phyloP scores from a whole-genome alignment of 768 basidiomycete genomes.

The Lenzites betulinus region DNA sequence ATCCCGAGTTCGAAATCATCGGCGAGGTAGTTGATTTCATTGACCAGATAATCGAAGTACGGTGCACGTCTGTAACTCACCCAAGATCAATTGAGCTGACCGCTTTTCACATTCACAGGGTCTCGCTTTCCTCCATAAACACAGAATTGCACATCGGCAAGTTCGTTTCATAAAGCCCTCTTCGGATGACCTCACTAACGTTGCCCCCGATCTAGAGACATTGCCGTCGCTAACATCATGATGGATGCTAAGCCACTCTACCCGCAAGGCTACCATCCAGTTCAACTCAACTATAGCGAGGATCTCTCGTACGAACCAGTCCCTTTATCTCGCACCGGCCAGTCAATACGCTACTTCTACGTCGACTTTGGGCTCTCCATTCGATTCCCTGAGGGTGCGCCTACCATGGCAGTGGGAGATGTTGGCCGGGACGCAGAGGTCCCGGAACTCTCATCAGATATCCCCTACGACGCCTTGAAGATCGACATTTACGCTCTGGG shows the following conservation, averaged over 20 bases:
- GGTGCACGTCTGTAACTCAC: neutral
- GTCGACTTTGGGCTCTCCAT: conserved; percentile 27
- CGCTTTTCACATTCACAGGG: conserved; percentile 12
- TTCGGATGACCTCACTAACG: neutral
- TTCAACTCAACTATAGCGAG: conserved; percentile 32
- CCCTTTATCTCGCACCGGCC: conserved; percentile 35
- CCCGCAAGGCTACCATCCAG: conserved; percentile 24
- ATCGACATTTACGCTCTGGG: conserved; percentile 27
- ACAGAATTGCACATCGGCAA: conserved; percentile 26
- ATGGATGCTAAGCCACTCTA: conserved; percentile 24
- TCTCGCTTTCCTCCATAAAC: conserved; percentile 25
- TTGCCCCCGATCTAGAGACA: conserved; percentile 18
- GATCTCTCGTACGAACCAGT: conserved; percentile 34
- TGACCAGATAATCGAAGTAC: conserved; percentile 22
- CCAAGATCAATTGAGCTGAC: neutral
- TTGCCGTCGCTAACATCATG: conserved; percentile 26
- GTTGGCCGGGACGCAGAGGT: conserved; percentile 24
- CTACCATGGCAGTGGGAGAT: conserved; percentile 14
- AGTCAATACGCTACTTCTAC: conserved; percentile 35
- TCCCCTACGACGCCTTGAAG: conserved; percentile 28
- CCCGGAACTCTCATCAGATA: conserved; percentile 23
- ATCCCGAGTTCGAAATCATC: conserved; percentile 26
- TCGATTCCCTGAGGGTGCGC: conserved; percentile 19
- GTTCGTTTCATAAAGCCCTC: neutral
- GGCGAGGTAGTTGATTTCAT: conserved; percentile 26